phyloP scores from a whole-genome alignment of 495 filamentous ascomycete species.

The Podospora anserina region DNA sequence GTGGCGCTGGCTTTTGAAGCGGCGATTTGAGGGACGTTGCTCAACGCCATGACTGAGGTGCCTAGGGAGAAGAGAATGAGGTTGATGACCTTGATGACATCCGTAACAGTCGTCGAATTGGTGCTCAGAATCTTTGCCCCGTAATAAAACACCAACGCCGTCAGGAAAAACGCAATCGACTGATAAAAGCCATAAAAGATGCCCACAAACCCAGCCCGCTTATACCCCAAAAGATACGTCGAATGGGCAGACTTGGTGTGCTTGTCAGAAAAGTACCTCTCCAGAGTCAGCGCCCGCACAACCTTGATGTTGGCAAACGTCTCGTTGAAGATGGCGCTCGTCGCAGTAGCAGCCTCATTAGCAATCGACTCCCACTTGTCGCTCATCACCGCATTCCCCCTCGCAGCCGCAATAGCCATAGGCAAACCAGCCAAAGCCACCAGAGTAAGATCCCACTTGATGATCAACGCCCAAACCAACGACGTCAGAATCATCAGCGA shows the following conservation, averaged over 20 bases:
- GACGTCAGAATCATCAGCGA: conserved; percentile 62
- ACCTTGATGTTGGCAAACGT: conserved; percentile 79
- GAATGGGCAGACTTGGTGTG: conserved; percentile 49
- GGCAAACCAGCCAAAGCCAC: conserved; percentile 69
- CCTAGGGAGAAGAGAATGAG: conserved; percentile 77
- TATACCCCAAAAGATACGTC: conserved; percentile 55
- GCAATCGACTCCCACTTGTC: conserved; percentile 67
- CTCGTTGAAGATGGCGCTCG: conserved; percentile 65
- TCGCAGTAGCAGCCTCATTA: conserved; percentile 55
- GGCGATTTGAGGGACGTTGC: conserved; percentile 76
- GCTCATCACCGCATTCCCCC: conserved; percentile 58
- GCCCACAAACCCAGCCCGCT: conserved; percentile 61
- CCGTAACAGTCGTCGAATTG: conserved; percentile 43
- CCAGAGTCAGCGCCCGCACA: conserved; percentile 73
- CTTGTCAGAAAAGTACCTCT: conserved; percentile 68
- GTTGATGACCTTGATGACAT: conserved; percentile 72
- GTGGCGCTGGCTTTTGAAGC: conserved; percentile 68
- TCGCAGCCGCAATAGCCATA: conserved; percentile 62
- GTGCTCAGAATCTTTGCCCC: conserved; percentile 60
- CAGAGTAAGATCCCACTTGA: conserved; percentile 79
- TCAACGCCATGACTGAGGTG: conserved; percentile 64
- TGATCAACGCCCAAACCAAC: conserved; percentile 67
- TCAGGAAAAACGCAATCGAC: conserved; percentile 64
- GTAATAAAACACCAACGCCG: conserved; percentile 83
- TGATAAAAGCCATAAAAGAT: conserved; percentile 74